Base-by-base conservation (phyloP, 225 moss, liverwort and hornwort species). In the Polytrichum commune region DNA sequence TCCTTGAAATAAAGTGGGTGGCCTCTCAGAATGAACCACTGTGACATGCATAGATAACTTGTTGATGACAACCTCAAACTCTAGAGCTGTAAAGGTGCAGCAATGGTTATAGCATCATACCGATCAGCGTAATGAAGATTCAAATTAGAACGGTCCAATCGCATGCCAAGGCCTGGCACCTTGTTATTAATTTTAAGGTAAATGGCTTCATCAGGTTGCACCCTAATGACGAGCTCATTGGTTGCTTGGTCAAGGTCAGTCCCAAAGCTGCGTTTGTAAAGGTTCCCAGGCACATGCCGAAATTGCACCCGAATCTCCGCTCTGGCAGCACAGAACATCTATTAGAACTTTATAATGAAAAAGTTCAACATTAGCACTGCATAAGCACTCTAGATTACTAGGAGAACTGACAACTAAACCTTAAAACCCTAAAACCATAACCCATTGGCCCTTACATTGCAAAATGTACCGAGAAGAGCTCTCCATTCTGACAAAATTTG, bases 161-260 rank as follows among this genome's bases (percentile, higher is more conserved):
- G 89, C 97, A 98, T 93, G 57, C 92, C 90, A 62, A 98, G 84
- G 22, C 97, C 97, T 69, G 97, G 97, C 55, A 94, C 87, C 75
- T 97, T 97, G 79, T 97, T 97, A 79, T 98, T 98, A 65, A 98
- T 91, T 79, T 98, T 94, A 71, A 97, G 76, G 72, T 97, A 97
- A 22, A 97, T 93, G 29, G 94, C 97, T 76, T 98, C 97, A 79
- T 98, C 94, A 60, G 97, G 94, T 73, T 98, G 97, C 73, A 98
- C 92, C 28, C 97, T 86, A 54, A 98, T 98, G 24, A 94, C 97
- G 70, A 98, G 83, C 70, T 98, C 97, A 65, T 97, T 97, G 19
- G 97, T 98, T 76, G 94, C 97, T 57, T 92, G 88, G 77, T 98
- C 94, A 64, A 98, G 85, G 77, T 98, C 97, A 27, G 92, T 90